Conservation (phyloP, 257 asterid species). For the Hygrophila difformis region DNA sequence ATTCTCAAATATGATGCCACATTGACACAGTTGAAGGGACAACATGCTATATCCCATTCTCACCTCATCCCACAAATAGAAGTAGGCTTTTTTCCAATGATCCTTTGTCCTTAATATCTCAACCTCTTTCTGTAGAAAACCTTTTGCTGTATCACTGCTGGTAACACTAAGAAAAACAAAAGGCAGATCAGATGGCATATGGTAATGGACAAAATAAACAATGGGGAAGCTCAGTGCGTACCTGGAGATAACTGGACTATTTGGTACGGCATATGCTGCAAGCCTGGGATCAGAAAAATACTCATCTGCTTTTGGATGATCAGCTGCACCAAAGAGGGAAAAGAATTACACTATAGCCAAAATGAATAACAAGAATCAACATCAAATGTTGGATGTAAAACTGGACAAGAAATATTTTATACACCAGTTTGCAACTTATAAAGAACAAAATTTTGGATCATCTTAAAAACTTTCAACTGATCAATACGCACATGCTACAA, state of each 20-base stretch:
- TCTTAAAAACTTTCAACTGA: too few relatives aligned
- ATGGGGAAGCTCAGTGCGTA: slow-evolving; percentile 21
- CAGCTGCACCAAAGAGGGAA: slow-evolving; percentile 47
- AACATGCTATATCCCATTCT: slow-evolving; percentile 21
- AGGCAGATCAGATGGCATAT: slow-evolving; percentile 22
- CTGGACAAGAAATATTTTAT: too few relatives aligned
- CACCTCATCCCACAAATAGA: slow-evolving; percentile 99
- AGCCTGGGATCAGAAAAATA: slow-evolving; percentile 89
- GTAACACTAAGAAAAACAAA: slow-evolving; percentile 36
- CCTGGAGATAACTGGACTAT: slow-evolving; percentile 69
- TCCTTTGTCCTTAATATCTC: slow-evolving; percentile 70
- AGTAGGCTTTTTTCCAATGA: slow-evolving; percentile 97
- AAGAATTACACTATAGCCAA: slow-evolving; percentile 11
- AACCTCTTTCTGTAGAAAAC: slow-evolving; percentile 74
- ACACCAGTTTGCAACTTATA: too few relatives aligned
- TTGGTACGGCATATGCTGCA: slow-evolving; percentile 98
- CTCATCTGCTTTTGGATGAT: slow-evolving; percentile 96
- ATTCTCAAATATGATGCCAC: slow-evolving; percentile 11
- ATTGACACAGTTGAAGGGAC: slow-evolving; percentile 8
- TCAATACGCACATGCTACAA: too few relatives aligned
- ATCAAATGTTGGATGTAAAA: neutral
- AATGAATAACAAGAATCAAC: slow-evolving; percentile 7
- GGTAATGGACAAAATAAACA: slow-evolving; percentile 10
- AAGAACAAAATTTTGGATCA: too few relatives aligned
- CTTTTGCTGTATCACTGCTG: slow-evolving; percentile 70